These are phyloP conservation scores for Tephrocybe sp. DNA, from an alignment of 768 basidiomycete genomes.

Conservation along the genomic window DNA sequence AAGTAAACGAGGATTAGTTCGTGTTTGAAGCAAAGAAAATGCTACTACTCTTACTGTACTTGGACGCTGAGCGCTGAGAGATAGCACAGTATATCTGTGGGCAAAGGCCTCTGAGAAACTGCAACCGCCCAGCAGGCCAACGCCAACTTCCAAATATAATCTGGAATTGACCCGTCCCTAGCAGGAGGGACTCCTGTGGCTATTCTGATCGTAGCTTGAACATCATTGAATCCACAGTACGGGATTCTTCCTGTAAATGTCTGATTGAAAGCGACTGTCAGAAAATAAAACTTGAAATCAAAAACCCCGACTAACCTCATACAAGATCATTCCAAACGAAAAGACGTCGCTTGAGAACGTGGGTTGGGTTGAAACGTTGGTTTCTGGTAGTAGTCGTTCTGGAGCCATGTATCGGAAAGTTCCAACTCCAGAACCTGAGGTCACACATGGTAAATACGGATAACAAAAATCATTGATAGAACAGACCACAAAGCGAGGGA, in stretches of 20 bases:
- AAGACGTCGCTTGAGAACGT: conserved; percentile 11
- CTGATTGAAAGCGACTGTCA: background rate
- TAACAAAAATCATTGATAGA: background rate
- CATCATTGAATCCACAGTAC: background rate
- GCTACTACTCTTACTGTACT: conserved; percentile 8
- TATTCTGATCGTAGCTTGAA: background rate
- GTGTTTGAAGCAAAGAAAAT: background rate
- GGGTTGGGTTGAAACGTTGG: background rate
- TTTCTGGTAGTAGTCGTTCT: conserved; percentile 5
- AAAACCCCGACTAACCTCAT: conserved; percentile 1
- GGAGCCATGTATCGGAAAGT: conserved; percentile 11
- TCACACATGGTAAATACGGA: background rate
- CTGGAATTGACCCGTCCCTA: background rate
- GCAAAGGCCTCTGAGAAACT: background rate
- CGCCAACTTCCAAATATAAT: conserved; percentile 4
- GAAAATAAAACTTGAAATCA: background rate
- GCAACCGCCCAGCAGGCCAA: background rate
- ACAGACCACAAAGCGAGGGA: too few relatives aligned
- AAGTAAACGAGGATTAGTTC: conserved; percentile 1
- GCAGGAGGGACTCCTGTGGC: background rate
- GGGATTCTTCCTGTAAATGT: conserved; percentile 1
- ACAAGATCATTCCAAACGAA: conserved; percentile 10
- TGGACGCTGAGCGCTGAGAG: background rate
- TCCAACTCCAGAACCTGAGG: conserved; percentile 3
- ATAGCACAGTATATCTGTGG: background rate